phyloP scores from a whole-genome alignment of 2,329 filamentous ascomycete species.

The Gremmenia infestans region DNA sequence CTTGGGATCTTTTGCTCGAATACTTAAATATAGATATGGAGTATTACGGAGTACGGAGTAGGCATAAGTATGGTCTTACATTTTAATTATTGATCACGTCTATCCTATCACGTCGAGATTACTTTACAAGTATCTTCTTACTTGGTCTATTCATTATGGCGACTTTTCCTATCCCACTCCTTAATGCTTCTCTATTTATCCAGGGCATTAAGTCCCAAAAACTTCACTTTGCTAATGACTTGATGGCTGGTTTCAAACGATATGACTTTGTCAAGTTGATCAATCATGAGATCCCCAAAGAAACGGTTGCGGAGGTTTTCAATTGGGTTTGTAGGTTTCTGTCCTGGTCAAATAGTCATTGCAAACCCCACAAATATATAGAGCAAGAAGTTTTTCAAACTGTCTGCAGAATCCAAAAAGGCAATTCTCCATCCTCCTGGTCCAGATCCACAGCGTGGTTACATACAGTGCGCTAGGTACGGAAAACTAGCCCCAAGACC shows the following conservation, averaged over 20 bases:
- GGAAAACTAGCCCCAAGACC: background rate
- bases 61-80: too few relatives aligned
- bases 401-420: background rate
- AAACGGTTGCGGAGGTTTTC: conserved; percentile 1
- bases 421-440: background rate
- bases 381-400: background rate
- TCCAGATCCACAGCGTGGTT: conserved; percentile 6
- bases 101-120: too few relatives aligned
- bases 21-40: too few relatives aligned
- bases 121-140: too few relatives aligned
- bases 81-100: too few relatives aligned
- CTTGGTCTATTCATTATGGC: too few relatives aligned
- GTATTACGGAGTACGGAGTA: too few relatives aligned
- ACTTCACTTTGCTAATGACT: background rate
- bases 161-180: too few relatives aligned
- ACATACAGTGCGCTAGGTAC: conserved; percentile 1
- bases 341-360: background rate
- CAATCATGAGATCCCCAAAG: conserved; percentile 4
- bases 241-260: background rate
- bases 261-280: conserved; percentile 7
- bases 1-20: too few relatives aligned
- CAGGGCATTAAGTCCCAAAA: background rate
- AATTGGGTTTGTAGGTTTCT: background rate
- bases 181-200: background rate
- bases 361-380: background rate